These are phyloP conservation scores for Colletotrichum tabaci DNA, from an alignment of 2,329 filamentous ascomycete genomes.

Conservation along the genomic window DNA sequence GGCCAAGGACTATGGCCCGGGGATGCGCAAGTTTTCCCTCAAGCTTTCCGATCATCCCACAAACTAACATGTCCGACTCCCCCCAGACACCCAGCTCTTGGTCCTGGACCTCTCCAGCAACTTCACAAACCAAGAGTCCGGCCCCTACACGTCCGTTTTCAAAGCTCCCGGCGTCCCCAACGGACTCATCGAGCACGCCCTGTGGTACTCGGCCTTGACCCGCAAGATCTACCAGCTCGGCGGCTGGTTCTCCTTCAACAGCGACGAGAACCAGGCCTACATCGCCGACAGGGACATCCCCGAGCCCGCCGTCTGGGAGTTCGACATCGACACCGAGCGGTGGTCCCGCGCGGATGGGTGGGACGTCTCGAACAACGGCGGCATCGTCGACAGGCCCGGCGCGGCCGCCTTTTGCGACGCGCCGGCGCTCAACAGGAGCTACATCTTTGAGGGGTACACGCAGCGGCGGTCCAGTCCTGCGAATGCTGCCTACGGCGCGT, in stretches of 20 bases:
- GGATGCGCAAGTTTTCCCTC: slow-evolving; percentile 25
- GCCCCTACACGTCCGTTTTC: slow-evolving; percentile 38
- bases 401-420: slow-evolving; percentile 43
- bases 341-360: slow-evolving; percentile 28
- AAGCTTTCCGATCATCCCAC: not conserved
- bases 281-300: slow-evolving; percentile 34
- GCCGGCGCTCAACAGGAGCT: slow-evolving; percentile 40
- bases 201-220: slow-evolving; percentile 43
- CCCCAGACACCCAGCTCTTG: slow-evolving; percentile 41
- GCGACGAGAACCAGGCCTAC: slow-evolving; percentile 38
- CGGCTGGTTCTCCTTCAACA: slow-evolving; percentile 45
- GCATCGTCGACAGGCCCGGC: slow-evolving; percentile 39
- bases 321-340: slow-evolving; percentile 23
- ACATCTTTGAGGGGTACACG: slow-evolving; percentile 42
- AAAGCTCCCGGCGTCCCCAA: slow-evolving; percentile 43
- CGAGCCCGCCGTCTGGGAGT: slow-evolving; percentile 27
- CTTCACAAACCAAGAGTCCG: slow-evolving; percentile 42
- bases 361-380: slow-evolving; percentile 30
- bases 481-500: slow-evolving; percentile 34
- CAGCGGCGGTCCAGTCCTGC: slow-evolving; percentile 40
- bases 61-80: not conserved
- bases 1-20: slow-evolving; percentile 17
- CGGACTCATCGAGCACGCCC: slow-evolving; percentile 42
- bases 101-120: slow-evolving; percentile 44
- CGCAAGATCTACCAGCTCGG: slow-evolving; percentile 45